Evolutionary conservation across 805 yeast species (phyloP), one percentile per base, ranked within the genome.

Genomic region (Barnettozyma botsteinii): DNA sequence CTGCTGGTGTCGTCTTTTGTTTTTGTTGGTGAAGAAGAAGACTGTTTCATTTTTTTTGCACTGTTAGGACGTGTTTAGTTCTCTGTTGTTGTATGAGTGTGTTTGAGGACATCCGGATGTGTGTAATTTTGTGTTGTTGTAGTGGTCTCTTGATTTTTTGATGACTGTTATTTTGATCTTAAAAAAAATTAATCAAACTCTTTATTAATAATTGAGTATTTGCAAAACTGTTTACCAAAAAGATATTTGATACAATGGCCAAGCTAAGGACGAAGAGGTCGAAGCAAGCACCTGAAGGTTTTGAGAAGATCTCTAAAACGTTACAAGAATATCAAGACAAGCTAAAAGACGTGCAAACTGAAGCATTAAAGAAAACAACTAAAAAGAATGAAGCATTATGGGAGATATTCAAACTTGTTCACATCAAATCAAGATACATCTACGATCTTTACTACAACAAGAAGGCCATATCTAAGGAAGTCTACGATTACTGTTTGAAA

Each of bases 401-500:
- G 88, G 81, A 81, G 38, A 77, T 87, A 15, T 68, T 74, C 48
- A 75, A 73, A 51, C 58, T 85, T n/a, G 72, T 79, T 43, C 91
- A 85, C 56, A 88, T 84, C 53, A 70, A 81, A 35, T 77, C 91
- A 1, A 61, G 89, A 38, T 88, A 87, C 52, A 67, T 88, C 2
- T 88, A 80, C 56, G 83, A 80, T 15, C 57, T 87, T 53, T 79
- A 77, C 55, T 85, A 84, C 63, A 77, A 78, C 47, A 72, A 84
- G 47, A 77, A 82, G 47, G 69, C 79, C 15, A 84, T 88, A 15
- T 71, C 82, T 2, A 64, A 67, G 35, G 81, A 79, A 28, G 64
- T 88, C 7, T 88, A 85, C 59, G 78, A 78, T 32, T 88, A 87
- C 82, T 62, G 87, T 17, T 52, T 86, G 33, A 73, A 73, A 50